Percentiles rank a stretch among this genome's conserved stretches.
Evolutionary conservation across 768 basidiomycete species (phyloP).

Genomic region (Lentinula sp.): DNA sequence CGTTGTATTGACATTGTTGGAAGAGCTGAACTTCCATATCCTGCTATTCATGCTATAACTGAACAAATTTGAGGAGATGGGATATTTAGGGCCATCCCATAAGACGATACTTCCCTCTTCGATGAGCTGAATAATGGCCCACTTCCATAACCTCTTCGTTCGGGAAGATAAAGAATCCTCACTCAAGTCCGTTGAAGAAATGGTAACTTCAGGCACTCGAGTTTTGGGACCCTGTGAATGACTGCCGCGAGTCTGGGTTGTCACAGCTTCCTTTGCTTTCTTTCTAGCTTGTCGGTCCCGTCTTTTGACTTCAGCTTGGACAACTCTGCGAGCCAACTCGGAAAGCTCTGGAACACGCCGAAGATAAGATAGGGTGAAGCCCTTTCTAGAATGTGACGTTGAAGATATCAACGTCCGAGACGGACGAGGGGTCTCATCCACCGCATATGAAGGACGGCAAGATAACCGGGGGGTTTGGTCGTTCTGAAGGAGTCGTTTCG

Average conservation of each 20-base stretch:
- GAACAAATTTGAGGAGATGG: conserved; percentile 17
- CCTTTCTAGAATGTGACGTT: conserved; percentile 19
- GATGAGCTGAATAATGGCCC: conserved; percentile 57
- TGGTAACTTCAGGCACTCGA: not conserved
- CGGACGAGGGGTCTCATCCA: conserved; percentile 23
- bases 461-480: not conserved
- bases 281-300: conserved; percentile 44
- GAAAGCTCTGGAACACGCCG: conserved; percentile 72
- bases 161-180: conserved; percentile 30
- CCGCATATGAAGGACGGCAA: not conserved
- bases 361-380: conserved; percentile 70
- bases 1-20: conserved; percentile 20
- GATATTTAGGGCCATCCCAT: conserved; percentile 59
- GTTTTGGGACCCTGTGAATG: not conserved
- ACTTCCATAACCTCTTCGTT: conserved; percentile 64
- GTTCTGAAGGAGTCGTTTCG: conserved; percentile 17
- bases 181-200: not conserved
- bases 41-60: conserved; percentile 7
- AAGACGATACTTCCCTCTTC: conserved; percentile 70
- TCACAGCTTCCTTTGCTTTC: conserved; percentile 27
- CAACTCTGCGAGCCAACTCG: conserved; percentile 57
- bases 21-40: conserved; percentile 40
- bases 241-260: conserved; percentile 8
- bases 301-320: conserved; percentile 52
- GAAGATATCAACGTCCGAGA: not conserved